Percentiles rank a stretch among this genome's conserved stretches.
Evolutionary conservation across 1,284 basidiomycete genomes (phyloP).

Genomic region (Ustilago xerochloae): DNA sequence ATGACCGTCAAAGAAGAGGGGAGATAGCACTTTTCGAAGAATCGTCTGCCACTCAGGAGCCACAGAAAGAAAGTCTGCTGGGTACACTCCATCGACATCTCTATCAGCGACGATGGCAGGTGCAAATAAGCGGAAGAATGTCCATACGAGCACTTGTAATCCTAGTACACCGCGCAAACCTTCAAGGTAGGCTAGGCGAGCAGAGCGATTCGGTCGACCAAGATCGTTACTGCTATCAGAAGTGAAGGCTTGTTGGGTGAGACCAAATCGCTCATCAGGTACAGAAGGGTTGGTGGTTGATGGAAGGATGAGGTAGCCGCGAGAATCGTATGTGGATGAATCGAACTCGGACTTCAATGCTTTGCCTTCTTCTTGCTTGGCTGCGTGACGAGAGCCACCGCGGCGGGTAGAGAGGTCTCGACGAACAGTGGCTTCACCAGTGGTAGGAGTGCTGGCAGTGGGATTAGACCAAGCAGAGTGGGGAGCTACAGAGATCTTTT

Average conservation of each 20-base stretch:
- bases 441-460: background rate
- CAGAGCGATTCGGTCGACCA: conserved; percentile 19
- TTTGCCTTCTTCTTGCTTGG: background rate
- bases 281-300: background rate
- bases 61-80: conserved; percentile 25
- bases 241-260: conserved; percentile 27
- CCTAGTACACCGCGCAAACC: conserved; percentile 51
- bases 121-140: conserved; percentile 58
- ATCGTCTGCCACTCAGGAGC: conserved; percentile 44
- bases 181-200: conserved; percentile 38
- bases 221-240: conserved; percentile 32
- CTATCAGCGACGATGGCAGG: conserved; percentile 53
- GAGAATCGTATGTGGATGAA: conserved; percentile 14
- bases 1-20: conserved; percentile 53
- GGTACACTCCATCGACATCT: conserved; percentile 44
- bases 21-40: conserved; percentile 49
- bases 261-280: conserved; percentile 23
- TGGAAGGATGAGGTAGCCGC: conserved; percentile 37
- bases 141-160: conserved; percentile 53
- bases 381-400: background rate
- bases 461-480: conserved; percentile 9
- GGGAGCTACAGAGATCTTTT: conserved; percentile 21
- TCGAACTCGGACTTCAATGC: conserved; percentile 21
- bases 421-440: background rate
- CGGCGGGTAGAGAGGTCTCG: conserved; percentile 18